phyloP scores from a whole-genome alignment of 805 yeast species.

The Metschnikowia santaceciliae region DNA sequence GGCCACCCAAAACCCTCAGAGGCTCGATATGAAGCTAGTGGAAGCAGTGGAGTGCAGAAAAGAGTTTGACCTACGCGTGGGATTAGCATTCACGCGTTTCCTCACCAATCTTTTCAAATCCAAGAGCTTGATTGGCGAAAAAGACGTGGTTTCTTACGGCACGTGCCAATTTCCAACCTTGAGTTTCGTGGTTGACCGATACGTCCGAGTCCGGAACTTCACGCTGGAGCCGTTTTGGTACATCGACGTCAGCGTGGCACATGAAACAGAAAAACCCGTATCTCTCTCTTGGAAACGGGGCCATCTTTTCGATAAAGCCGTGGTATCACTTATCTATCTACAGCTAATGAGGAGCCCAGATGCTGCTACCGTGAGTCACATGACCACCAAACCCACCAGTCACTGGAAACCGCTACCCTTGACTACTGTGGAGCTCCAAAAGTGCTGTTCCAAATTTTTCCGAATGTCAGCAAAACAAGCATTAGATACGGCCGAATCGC shows the following conservation, averaged over 20 bases:
- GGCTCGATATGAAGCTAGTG: slow-evolving; percentile 63
- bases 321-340: slow-evolving; percentile 54
- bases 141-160: slow-evolving; percentile 70
- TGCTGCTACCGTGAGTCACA: slow-evolving; percentile 46
- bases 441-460: slow-evolving; percentile 71
- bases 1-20: slow-evolving; percentile 70
- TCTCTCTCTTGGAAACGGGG: slow-evolving; percentile 69
- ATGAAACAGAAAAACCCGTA: slow-evolving; percentile 33
- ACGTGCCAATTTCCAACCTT: slow-evolving; percentile 94
- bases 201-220: slow-evolving; percentile 67
- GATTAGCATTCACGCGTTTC: slow-evolving; percentile 82
- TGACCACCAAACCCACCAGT: slow-evolving; percentile 60
- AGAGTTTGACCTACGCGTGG: slow-evolving; percentile 86
- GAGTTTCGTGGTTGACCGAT: slow-evolving; percentile 94
- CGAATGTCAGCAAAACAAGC: slow-evolving; percentile 78
- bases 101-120: slow-evolving; percentile 53
- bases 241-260: slow-evolving; percentile 50
- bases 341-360: slow-evolving; percentile 58
- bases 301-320: slow-evolving; percentile 67
- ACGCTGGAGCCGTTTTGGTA: slow-evolving; percentile 79
- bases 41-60: slow-evolving; percentile 82
- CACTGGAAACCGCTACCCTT: slow-evolving; percentile 85
- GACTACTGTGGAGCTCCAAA: slow-evolving; percentile 91
- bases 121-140: slow-evolving; percentile 27
- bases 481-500: slow-evolving; percentile 70